Conservation (phyloP, 148 eudicot genomes). For the Camellia granthamiana region DNA sequence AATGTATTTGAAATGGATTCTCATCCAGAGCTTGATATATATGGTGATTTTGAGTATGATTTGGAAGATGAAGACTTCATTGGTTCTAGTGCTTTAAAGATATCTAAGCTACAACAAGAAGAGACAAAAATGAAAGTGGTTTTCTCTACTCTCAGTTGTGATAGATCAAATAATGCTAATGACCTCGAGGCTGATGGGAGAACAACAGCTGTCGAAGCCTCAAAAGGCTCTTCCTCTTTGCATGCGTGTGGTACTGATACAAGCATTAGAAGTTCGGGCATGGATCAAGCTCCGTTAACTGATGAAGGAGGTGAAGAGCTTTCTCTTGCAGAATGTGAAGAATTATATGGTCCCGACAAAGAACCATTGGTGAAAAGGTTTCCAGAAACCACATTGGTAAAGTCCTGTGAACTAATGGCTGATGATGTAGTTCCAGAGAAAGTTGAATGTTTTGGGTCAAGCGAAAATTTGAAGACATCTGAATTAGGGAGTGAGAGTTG, state of each 20-base stretch:
- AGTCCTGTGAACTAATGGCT: conserved; percentile 16
- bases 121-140: conserved; percentile 78
- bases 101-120: conserved; percentile 41
- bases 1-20: conserved; percentile 72
- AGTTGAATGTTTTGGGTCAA: conserved; percentile 24
- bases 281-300: conserved; percentile 29
- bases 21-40: conserved; percentile 83
- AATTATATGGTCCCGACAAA: conserved; percentile 87
- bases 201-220: conserved; percentile 8
- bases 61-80: conserved; percentile 79
- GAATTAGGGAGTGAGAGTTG: conserved; percentile 16
- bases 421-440: conserved; percentile 20
- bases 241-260: conserved; percentile 21
- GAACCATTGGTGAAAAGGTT: conserved; percentile 44
- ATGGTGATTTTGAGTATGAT: conserved; percentile 91
- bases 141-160: conserved; percentile 53
- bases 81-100: conserved; percentile 47
- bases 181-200: conserved; percentile 25
- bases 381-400: conserved; percentile 26
- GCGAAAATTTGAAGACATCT: conserved; percentile 23
- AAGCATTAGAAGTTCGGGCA: conserved; percentile 20
- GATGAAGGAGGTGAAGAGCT: conserved; percentile 55
- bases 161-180: conserved; percentile 20
- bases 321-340: conserved; percentile 73
- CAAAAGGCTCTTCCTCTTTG: conserved; percentile 18